Conservation (phyloP, 768 basidiomycete genomes). For the Rhodotorula diobovata region DNA sequence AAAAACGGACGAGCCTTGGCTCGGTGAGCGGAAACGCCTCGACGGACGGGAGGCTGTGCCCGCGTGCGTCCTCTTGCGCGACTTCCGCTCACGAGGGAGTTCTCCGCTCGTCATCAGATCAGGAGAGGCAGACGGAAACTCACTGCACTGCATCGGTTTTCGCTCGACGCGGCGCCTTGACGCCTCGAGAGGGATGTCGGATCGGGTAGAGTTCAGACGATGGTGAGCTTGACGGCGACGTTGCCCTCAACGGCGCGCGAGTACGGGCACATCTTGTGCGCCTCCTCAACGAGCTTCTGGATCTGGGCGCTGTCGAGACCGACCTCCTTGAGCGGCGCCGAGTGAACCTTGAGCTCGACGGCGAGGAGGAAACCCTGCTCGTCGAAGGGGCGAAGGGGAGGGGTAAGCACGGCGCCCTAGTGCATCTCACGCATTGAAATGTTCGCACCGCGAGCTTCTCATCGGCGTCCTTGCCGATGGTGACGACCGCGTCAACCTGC, state of each 20-base stretch:
- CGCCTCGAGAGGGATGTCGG: background rate
- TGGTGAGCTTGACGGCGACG: slow-evolving; percentile 27
- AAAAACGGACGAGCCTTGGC: no score
- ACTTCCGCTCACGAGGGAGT: no score
- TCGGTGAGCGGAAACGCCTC: no score
- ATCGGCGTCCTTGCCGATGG: slow-evolving; percentile 38
- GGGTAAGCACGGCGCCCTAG: background rate
- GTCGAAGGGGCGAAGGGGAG: background rate
- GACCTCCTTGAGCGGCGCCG: slow-evolving; percentile 30
- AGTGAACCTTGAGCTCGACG: slow-evolving; percentile 37
- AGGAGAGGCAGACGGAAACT: no score
- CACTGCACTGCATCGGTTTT: no score
- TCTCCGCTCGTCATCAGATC: no score
- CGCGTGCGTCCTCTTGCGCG: no score
- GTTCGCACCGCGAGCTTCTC: slow-evolving; percentile 18
- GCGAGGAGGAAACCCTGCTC: slow-evolving; percentile 39
- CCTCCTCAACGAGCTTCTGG: slow-evolving; percentile 32
- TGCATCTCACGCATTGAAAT: no score
- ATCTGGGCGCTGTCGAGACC: slow-evolving; percentile 31
- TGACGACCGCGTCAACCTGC: slow-evolving; percentile 28
- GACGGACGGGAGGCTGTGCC: no score
- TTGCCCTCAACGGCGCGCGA: slow-evolving; percentile 39
- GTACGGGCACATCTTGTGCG: slow-evolving; percentile 42
- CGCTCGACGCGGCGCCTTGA: no score
- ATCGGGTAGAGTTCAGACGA: slow-evolving; percentile 6